Conservation (phyloP, 2,329 filamentous ascomycete species). For the Sclerotinia trifoliorum region DNA sequence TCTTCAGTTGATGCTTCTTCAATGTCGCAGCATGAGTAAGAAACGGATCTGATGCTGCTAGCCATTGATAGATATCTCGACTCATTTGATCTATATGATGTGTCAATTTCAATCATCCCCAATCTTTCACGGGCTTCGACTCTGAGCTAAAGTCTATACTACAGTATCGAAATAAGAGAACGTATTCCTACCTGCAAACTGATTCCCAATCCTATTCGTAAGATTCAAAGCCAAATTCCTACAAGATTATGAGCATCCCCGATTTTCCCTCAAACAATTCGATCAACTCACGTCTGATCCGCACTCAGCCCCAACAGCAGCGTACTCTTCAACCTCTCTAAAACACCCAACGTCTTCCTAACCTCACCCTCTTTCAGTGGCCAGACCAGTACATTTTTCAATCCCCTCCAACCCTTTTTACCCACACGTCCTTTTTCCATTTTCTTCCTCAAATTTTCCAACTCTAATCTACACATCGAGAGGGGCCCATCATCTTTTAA, state of each 20-base stretch:
- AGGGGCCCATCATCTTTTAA: slow-evolving; percentile 26
- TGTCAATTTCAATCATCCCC: background rate
- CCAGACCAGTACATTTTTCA: slow-evolving; percentile 27
- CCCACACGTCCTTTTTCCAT: slow-evolving; percentile 24
- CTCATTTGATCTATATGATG: slow-evolving; percentile 21
- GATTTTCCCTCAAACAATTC: too few species aligned
- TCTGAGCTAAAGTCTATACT: background rate
- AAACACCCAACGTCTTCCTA: slow-evolving; percentile 23
- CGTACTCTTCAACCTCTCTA: slow-evolving; percentile 30
- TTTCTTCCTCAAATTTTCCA: slow-evolving; percentile 25
- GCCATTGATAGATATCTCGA: slow-evolving; percentile 31
- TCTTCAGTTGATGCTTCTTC: slow-evolving; percentile 32
- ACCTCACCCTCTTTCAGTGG: slow-evolving; percentile 29
- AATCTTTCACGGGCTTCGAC: background rate
- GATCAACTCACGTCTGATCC: slow-evolving; percentile 28
- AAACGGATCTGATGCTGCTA: slow-evolving; percentile 32
- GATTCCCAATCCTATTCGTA: slow-evolving; percentile 25
- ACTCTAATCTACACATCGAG: slow-evolving; percentile 24
- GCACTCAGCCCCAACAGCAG: slow-evolving; percentile 29
- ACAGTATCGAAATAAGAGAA: background rate
- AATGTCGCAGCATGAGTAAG: slow-evolving; percentile 30
- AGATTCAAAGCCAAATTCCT: slow-evolving; percentile 26
- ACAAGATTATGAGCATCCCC: background rate
- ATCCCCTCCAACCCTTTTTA: slow-evolving; percentile 25
- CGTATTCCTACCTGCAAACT: slow-evolving; percentile 22